These are phyloP conservation scores for Arabis hirsuta DNA, from an alignment of 345 rosid genomes.

Conservation along the genomic window DNA sequence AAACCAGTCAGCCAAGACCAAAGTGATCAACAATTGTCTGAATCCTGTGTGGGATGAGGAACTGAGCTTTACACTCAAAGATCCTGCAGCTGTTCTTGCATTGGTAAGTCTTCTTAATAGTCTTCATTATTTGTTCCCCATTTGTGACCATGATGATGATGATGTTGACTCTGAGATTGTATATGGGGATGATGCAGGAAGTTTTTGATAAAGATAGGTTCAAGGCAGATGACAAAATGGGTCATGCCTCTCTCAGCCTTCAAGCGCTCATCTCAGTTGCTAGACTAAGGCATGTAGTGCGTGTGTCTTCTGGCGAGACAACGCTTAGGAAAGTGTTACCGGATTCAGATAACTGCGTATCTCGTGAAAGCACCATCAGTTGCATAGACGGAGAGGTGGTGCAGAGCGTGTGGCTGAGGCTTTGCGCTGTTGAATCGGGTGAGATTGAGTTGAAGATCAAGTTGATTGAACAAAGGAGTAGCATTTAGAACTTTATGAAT, in stretches of 20 bases:
- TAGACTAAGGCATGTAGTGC: constrained; percentile 72
- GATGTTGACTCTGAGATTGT: constrained; percentile 3
- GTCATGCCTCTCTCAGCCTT: constrained; percentile 79
- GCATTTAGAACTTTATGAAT: constrained; percentile 4
- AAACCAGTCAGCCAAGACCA: constrained; percentile 82
- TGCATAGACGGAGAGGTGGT: constrained; percentile 79
- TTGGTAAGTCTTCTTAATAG: constrained; percentile 50
- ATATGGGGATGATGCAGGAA: constrained; percentile 59
- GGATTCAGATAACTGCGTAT: constrained; percentile 75
- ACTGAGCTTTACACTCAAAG: constrained; percentile 69
- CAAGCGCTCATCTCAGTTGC: constrained; percentile 87
- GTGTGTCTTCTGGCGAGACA: constrained; percentile 72
- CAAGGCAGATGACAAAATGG: constrained; percentile 99
- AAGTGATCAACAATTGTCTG: constrained; percentile 87
- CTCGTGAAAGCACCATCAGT: constrained; percentile 79
- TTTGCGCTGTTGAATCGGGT: constrained; percentile 84
- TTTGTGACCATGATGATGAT: constrained; percentile 20
- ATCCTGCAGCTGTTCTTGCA: constrained; percentile 65
- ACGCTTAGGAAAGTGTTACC: constrained; percentile 81
- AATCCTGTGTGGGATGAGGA: constrained; percentile 98
- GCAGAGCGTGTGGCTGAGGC: constrained; percentile 88
- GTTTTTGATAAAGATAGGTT: constrained; percentile 95
- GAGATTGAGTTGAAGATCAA: constrained; percentile 86
- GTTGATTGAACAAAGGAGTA: constrained; percentile 47
- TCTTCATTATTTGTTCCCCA: constrained; percentile 14